Evolutionary conservation across 2,329 filamentous ascomycete genomes (phyloP).

Genomic region (Ascochyta rabiei): DNA sequence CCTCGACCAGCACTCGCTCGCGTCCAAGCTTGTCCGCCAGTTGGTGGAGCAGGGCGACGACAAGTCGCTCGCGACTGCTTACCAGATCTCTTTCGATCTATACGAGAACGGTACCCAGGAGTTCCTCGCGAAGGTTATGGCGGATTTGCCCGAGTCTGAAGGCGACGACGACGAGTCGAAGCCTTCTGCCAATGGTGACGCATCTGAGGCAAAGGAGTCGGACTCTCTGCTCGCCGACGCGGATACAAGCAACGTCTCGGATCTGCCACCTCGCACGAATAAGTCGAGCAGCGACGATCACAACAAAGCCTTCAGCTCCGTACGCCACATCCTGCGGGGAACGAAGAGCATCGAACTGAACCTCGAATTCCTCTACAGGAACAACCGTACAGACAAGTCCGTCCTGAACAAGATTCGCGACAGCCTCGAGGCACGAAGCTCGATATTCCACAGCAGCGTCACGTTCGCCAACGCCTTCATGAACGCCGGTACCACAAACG

Average conservation of each 20-base stretch:
- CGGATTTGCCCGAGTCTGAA: conserved; percentile 68
- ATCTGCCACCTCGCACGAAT: conserved; percentile 52
- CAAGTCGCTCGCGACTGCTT: conserved; percentile 82
- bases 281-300: conserved; percentile 56
- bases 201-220: conserved; percentile 61
- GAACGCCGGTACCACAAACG: conserved; percentile 97
- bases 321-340: conserved; percentile 74
- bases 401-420: conserved; percentile 97
- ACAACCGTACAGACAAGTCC: conserved; percentile 88
- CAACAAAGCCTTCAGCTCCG: conserved; percentile 61
- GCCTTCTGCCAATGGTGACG: conserved; percentile 47
- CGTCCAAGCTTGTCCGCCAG: conserved; percentile 81
- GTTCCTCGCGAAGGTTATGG: conserved; percentile 87
- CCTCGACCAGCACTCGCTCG: conserved; percentile 88
- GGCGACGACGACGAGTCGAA: conserved; percentile 56
- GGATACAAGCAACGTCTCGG: conserved; percentile 60
- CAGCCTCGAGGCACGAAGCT: conserved; percentile 92
- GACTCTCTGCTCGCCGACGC: conserved; percentile 64
- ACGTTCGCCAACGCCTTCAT: conserved; percentile 99
- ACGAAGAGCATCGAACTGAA: conserved; percentile 94
- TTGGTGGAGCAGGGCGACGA: conserved; percentile 81
- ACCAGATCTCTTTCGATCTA: conserved; percentile 96
- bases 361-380: conserved; percentile 94
- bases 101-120: conserved; percentile 99
- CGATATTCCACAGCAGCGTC: conserved; percentile 96